Percentiles rank a stretch among this genome's conserved stretches.
Conservation (phyloP, 1,284 basidiomycete genomes). For the Trichosporon inkin region DNA sequence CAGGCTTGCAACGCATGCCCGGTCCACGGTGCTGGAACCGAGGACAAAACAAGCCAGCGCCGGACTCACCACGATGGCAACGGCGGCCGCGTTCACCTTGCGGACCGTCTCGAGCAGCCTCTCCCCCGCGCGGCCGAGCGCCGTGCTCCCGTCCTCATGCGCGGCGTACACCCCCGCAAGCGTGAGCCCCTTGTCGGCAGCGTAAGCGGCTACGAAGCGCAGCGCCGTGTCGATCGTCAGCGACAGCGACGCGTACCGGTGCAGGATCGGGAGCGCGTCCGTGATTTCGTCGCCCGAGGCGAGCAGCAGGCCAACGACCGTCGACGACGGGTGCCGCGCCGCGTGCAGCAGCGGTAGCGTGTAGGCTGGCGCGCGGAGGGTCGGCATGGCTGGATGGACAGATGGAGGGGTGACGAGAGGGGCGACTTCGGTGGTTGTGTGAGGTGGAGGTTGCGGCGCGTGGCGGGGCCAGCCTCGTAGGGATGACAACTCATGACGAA, state of each 20-base stretch:
- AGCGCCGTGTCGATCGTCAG: conserved; percentile 40
- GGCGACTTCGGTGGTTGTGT: background rate
- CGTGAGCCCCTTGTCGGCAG: conserved; percentile 16
- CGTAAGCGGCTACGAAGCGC: conserved; percentile 36
- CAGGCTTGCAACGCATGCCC: too few species aligned
- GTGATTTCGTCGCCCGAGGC: conserved; percentile 27
- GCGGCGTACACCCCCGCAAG: conserved; percentile 47
- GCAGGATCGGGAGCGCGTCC: conserved; percentile 48
- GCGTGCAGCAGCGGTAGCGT: conserved; percentile 41
- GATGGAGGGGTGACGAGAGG: background rate
- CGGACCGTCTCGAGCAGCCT: conserved; percentile 23
- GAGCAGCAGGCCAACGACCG: conserved; percentile 50
- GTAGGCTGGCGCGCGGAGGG: conserved; percentile 29
- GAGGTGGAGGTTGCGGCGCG: conserved; percentile 1
- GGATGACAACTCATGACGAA: background rate
- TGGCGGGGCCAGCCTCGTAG: background rate
- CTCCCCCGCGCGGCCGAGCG: conserved; percentile 22
- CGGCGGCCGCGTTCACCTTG: conserved; percentile 18
- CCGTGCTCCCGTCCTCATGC: conserved; percentile 28
- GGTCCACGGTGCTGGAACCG: background rate
- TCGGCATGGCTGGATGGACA: conserved; percentile 9
- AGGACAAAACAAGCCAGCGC: too few species aligned
- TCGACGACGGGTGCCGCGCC: conserved; percentile 40
- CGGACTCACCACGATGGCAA: conserved; percentile 39
- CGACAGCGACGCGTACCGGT: conserved; percentile 46